Base-by-base conservation (phyloP, 352 stramenopile genomes). In the Globisporangium acanthophoron region DNA sequence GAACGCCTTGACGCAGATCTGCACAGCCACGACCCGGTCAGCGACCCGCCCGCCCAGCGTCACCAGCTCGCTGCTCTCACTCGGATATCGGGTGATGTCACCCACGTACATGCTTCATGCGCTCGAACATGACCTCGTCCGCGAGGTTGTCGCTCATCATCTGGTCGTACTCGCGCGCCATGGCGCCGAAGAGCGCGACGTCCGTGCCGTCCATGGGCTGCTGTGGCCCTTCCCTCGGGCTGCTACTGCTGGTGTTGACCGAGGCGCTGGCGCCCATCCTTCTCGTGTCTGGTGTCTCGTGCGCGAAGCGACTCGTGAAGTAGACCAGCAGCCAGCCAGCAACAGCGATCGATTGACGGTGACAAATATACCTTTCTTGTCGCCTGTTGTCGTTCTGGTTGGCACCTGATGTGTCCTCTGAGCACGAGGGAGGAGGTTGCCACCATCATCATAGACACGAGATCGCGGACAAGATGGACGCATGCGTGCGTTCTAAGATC, bases 71-170 rank as follows among this genome's bases (percentile, higher is more conserved):
- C 8, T 37, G 5, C 8, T 11, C 33, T 54, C 21, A 16, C 16
- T n/a, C 29, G 29, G 24, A 27, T 1, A 27, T 27, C 24, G 24
- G 20, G 16, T 33, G n/a, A 56, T 18, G 3, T 18, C 11, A 33
- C 6, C 24, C 37, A 31, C 53, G 21, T 54, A 87, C 75, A 56
- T 87, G 73, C 62, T 89, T 91, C 72, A 91, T 85, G 27, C 74
- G 76, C 57, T 91, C 78, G 53, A 91, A 91, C 52, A 91, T 71
- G 44, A 88, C 64, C 63, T 91, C 78, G 45, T 89, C 78, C 11
- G 64, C 66, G 7, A 91, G 65, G 1, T 82, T 55, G 15, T 84
- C 73, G 0, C 59, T 52, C n/a, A 49, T 54, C 73, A 91, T 87
- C 52, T 85, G 75, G 31, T 81, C 61, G 61, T 89, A 91, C 56